These are phyloP conservation scores for Kuraishia capsulata DNA, from an alignment of 805 yeast genomes.

Conservation along the genomic window DNA sequence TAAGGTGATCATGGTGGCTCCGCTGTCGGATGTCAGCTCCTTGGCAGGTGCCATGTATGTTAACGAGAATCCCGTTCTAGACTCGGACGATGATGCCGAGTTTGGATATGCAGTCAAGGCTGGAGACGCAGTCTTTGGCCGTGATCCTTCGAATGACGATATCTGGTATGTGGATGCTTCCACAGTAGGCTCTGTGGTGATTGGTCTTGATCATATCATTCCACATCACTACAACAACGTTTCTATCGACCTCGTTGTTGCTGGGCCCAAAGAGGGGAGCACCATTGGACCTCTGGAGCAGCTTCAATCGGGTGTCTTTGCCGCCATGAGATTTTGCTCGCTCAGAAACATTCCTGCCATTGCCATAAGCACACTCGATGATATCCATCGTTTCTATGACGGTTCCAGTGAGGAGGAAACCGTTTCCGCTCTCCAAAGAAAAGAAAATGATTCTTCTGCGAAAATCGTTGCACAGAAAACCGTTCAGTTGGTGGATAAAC, in stretches of 20 bases:
- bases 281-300: slow-evolving; percentile 27
- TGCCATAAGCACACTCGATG: slow-evolving; percentile 6
- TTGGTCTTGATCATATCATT: slow-evolving; percentile 31
- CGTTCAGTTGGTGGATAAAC: slow-evolving; percentile 6
- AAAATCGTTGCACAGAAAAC: slow-evolving; percentile 6
- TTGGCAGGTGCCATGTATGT: slow-evolving; percentile 1
- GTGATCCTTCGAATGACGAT: slow-evolving; percentile 10
- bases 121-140: slow-evolving; percentile 4
- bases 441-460: not conserved
- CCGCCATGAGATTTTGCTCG: slow-evolving; percentile 11
- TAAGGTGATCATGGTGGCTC: slow-evolving; percentile 14
- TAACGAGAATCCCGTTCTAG: slow-evolving; percentile 1
- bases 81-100: slow-evolving; percentile 3
- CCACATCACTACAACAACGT: slow-evolving; percentile 27
- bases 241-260: slow-evolving; percentile 32
- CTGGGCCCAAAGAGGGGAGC: slow-evolving; percentile 37
- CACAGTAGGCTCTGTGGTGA: slow-evolving; percentile 32
- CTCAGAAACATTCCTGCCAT: slow-evolving; percentile 15
- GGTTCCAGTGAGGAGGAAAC: not conserved
- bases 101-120: slow-evolving; percentile 1
- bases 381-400: not conserved
- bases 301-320: slow-evolving; percentile 7
- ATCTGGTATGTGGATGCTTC: slow-evolving; percentile 41
- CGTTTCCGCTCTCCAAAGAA: not conserved
- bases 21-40: slow-evolving; percentile 6